Conservation (phyloP, 306 rosid genomes). For the Delonix regia region DNA sequence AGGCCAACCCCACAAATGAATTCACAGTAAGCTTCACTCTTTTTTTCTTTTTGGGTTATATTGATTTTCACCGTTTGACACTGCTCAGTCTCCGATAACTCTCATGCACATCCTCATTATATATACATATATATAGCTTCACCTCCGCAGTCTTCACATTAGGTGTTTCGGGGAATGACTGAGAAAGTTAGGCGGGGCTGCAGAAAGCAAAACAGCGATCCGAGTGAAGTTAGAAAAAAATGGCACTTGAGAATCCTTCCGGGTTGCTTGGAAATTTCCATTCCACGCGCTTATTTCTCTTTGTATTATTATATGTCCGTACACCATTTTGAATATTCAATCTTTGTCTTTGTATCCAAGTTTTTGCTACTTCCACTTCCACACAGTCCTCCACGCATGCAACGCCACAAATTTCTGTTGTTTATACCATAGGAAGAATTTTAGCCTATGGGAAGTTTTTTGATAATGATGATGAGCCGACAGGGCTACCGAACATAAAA, state of each 20-base stretch:
- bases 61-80: neutral
- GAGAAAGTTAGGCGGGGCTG: conserved; percentile 43
- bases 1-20: neutral
- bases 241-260: neutral
- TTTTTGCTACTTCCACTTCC: no score
- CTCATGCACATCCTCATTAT: neutral
- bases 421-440: no score
- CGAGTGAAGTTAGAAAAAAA: conserved; percentile 39
- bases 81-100: neutral
- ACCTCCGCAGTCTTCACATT: neutral
- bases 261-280: conserved; percentile 40
- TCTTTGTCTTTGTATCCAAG: neutral
- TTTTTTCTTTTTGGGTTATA: no score
- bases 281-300: conserved; percentile 41
- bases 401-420: no score
- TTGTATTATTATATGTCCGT: conserved; percentile 11
- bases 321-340: conserved; percentile 33
- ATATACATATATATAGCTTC: neutral
- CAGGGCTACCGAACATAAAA: no score
- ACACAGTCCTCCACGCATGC: no score
- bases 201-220: neutral
- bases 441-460: no score
- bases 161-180: conserved; percentile 33
- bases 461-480: no score
- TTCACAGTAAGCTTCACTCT: neutral